Percentiles rank a stretch among this genome's conserved stretches.
phyloP scores from a whole-genome alignment of 352 stramenopile genomes.

The Phytophthora pinifolia region DNA sequence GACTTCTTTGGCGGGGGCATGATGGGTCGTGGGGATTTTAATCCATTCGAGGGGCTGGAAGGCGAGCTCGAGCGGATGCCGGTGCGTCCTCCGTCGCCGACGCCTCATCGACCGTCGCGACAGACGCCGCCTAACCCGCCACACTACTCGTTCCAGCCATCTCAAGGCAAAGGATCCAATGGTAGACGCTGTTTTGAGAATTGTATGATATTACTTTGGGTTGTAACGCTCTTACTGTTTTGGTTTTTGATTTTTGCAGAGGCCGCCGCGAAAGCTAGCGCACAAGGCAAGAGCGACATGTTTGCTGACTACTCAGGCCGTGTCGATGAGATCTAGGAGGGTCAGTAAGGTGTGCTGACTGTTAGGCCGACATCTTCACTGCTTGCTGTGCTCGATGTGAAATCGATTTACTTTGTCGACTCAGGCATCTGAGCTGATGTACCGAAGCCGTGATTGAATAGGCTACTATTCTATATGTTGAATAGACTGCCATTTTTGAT shows the following conservation, averaged over 20 bases:
- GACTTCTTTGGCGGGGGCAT: conserved; percentile 58
- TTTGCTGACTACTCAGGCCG: conserved; percentile 68
- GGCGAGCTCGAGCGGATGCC: conserved; percentile 69
- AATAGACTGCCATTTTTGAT: conserved; percentile 23
- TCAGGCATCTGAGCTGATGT: neutral
- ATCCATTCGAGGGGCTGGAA: conserved; percentile 66
- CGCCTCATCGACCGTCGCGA: conserved; percentile 39
- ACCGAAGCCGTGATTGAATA: neutral
- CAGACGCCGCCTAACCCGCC: conserved; percentile 55
- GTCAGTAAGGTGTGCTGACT: no score
- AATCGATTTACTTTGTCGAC: neutral
- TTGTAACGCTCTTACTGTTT: neutral
- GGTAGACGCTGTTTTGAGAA: conserved; percentile 22
- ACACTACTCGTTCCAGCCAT: conserved; percentile 79
- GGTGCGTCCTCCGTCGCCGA: conserved; percentile 40
- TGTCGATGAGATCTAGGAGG: conserved; percentile 64
- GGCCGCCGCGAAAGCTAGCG: conserved; percentile 30
- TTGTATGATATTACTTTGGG: conserved; percentile 1
- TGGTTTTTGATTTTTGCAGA: conserved; percentile 12
- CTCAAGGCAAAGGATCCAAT: conserved; percentile 28
- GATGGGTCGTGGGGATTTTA: conserved; percentile 33
- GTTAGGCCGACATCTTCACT: no score
- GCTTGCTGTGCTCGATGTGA: neutral
- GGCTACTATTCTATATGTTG: conserved; percentile 3
- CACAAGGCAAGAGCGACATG: conserved; percentile 62